Conservation (phyloP, 2,329 filamentous ascomycete genomes). For the Pyrenophora graminea region DNA sequence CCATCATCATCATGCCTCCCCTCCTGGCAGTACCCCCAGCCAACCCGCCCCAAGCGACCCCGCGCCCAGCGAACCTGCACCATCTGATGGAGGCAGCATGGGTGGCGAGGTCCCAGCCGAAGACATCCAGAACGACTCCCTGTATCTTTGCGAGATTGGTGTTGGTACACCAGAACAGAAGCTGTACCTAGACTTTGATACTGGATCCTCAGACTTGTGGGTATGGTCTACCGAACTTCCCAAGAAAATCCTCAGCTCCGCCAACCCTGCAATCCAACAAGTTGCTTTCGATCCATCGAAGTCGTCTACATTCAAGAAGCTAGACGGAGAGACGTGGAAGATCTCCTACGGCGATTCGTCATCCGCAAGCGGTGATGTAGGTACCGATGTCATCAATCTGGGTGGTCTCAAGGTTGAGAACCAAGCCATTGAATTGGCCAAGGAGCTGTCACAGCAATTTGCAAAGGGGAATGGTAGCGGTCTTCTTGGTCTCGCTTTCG, state of each 20-base stretch:
- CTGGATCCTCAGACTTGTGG: slow-evolving; percentile 67
- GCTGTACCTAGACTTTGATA: slow-evolving; percentile 71
- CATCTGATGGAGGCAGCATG: neutral
- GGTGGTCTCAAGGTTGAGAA: slow-evolving; percentile 60
- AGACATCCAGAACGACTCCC: slow-evolving; percentile 31
- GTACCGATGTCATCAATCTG: slow-evolving; percentile 64
- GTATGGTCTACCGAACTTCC: slow-evolving; percentile 40
- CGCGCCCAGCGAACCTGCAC: slow-evolving; percentile 4
- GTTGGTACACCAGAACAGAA: slow-evolving; percentile 62
- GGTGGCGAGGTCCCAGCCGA: slow-evolving; percentile 26
- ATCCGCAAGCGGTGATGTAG: slow-evolving; percentile 65
- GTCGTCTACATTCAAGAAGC: slow-evolving; percentile 35
- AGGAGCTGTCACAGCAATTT: slow-evolving; percentile 60
- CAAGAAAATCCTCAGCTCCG: slow-evolving; percentile 40
- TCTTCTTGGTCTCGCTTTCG: slow-evolving; percentile 63
- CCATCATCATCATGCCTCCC: neutral
- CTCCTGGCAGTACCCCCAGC: slow-evolving; percentile 1
- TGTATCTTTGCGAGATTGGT: slow-evolving; percentile 58
- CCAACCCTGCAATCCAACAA: slow-evolving; percentile 55
- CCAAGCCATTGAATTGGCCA: slow-evolving; percentile 68
- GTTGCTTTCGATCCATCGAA: slow-evolving; percentile 58
- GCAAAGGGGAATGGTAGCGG: slow-evolving; percentile 55
- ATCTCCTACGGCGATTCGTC: slow-evolving; percentile 68
- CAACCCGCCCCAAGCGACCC: slow-evolving; percentile 1
- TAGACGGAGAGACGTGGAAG: slow-evolving; percentile 58